Evolutionary conservation across 179 eudicot species (phyloP), one percentile per base, ranked within the genome.

Genomic region (Amaranthus tricolor): DNA sequence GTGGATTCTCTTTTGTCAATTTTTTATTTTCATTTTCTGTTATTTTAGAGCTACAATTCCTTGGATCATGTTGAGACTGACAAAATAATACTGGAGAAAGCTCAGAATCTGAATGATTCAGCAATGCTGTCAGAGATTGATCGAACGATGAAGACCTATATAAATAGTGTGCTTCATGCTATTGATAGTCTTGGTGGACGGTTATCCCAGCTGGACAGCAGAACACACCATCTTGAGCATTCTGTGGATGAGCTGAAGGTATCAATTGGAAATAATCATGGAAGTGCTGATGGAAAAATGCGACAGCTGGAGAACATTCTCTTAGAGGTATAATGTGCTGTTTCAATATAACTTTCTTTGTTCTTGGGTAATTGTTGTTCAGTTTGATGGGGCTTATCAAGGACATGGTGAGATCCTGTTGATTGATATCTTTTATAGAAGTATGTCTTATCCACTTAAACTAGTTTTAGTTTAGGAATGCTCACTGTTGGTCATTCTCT

Each of bases 271-370:
- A 82, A 80, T 73, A 81, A 73, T 62, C 72, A 81, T 75, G 89
- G 88, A 40, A 82, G 73, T 66, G 55, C 78, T 24, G 89, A 88
- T 70, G 89, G 89, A 43, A 86, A 88, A 66, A 68, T 88, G 84
- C 82, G 85, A 59, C 89, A 86, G 68, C 64, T 84, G 62, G 88
- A 86, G 74, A 84, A 82, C 68, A 84, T 88, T 63, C 82, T 88
- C 53, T 63, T 71, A 49, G 82, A 88, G 91, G 91, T 88, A 86
- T 45, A 74, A 16, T 31, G 11, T 75, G 15, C 70, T 71, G 43
- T 57, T 14, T 24, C 43, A 20, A n/a, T 45, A 9, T 7, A 15
- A 66, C 8, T 48, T 12, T 62, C 66, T 62, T 62, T 15, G 9
- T 71, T 71, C 1, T 31, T 70, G 9, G 20, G 61, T 9, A 21